phyloP scores from a whole-genome alignment of 257 asterid genomes.

The Asclepias syriaca region DNA sequence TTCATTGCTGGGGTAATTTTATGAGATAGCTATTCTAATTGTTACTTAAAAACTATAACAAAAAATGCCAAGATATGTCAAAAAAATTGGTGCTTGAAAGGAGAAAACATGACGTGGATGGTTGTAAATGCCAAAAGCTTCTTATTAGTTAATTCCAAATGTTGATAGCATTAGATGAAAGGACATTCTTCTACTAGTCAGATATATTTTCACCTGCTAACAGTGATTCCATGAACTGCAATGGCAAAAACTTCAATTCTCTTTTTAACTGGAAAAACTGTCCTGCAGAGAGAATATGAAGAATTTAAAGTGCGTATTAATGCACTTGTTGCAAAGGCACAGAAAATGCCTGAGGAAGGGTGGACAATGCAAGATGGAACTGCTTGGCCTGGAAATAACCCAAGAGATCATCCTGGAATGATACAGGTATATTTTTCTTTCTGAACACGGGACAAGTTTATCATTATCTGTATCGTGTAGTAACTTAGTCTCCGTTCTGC shows the following conservation, averaged over 20 bases:
- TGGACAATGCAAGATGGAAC: slow-evolving; percentile 97
- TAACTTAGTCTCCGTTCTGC: slow-evolving; percentile 3
- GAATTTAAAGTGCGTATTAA: slow-evolving; percentile 80
- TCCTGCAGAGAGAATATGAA: slow-evolving; percentile 77
- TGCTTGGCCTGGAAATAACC: slow-evolving; percentile 85
- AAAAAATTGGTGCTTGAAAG: neutral
- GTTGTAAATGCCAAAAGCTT: neutral
- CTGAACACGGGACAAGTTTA: neutral
- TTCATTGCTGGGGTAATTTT: neutral
- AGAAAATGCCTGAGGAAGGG: slow-evolving; percentile 86
- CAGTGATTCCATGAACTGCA: neutral
- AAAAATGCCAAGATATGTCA: neutral
- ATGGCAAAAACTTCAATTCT: neutral
- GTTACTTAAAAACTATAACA: neutral
- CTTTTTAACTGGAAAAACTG: neutral
- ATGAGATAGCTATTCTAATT: neutral
- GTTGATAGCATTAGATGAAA: neutral
- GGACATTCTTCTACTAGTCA: neutral
- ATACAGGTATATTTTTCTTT: slow-evolving; percentile 59
- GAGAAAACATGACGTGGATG: neutral
- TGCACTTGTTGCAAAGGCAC: slow-evolving; percentile 75
- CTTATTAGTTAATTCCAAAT: neutral
- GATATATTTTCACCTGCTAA: neutral
- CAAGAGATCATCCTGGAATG: slow-evolving; percentile 93
- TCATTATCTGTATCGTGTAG: neutral